Conservation (phyloP, 83 land plant species). For the Picea abies region DNA sequence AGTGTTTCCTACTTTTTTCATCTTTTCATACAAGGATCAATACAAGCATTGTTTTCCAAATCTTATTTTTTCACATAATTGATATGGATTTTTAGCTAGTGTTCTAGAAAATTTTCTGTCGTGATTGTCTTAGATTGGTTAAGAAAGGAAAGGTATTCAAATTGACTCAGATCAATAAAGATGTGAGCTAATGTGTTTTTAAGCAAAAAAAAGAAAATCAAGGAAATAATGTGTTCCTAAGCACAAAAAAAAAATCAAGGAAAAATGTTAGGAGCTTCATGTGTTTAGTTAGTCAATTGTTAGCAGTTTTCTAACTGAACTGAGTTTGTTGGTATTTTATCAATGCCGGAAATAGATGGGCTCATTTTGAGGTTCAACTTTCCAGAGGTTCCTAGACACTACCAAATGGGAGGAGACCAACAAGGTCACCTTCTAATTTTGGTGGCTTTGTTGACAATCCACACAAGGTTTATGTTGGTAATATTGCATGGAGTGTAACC, state of each 20-base stretch:
- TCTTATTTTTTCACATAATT: too few relatives aligned
- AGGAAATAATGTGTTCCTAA: neutral
- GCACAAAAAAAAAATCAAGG: too few relatives aligned
- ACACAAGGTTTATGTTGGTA: constrained; percentile 84
- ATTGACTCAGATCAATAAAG: too few relatives aligned
- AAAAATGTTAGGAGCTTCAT: too few relatives aligned
- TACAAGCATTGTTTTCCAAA: neutral
- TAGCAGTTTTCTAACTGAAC: neutral
- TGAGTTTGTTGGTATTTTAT: neutral
- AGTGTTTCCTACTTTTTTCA: neutral
- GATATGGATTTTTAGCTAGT: neutral
- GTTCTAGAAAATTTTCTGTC: neutral
- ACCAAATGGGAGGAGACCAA: too few relatives aligned
- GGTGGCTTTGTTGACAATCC: constrained; percentile 52
- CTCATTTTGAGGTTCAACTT: constrained; percentile 18
- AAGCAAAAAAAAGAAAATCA: neutral
- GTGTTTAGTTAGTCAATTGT: too few relatives aligned
- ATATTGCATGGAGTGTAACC: constrained; percentile 80
- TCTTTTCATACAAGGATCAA: neutral
- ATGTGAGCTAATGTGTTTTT: neutral
- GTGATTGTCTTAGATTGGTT: too few relatives aligned
- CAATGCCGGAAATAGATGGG: constrained; percentile 65
- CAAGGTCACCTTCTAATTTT: constrained; percentile 9
- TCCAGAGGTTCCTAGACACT: too few relatives aligned
- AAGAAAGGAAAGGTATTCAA: too few relatives aligned